phyloP scores from a whole-genome alignment of 495 filamentous ascomycete genomes.

The Bathelium albidoporum region DNA sequence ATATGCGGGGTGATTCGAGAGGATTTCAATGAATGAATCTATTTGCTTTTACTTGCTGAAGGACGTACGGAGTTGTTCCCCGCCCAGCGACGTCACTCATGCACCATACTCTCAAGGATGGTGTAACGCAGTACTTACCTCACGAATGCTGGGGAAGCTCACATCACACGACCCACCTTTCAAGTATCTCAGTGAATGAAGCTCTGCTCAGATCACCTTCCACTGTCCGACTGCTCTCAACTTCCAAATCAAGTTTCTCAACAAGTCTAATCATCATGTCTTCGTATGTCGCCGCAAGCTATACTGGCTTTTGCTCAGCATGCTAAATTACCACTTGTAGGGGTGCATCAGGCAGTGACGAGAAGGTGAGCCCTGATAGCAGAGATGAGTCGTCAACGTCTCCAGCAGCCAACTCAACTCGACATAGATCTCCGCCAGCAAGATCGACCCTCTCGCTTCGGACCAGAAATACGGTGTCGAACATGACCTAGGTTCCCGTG shows the following conservation, averaged over 20 bases:
- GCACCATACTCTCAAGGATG: neutral
- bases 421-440: constrained; percentile 7
- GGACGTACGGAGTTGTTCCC: neutral
- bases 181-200: neutral
- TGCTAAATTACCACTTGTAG: neutral
- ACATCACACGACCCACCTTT: neutral
- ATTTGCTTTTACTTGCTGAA: neutral
- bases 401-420: neutral
- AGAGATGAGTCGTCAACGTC: neutral
- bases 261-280: neutral
- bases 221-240: neutral
- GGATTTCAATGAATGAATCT: neutral
- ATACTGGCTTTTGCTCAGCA: neutral
- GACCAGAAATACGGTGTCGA: constrained; percentile 1
- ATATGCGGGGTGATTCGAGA: neutral
- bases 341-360: constrained; percentile 5
- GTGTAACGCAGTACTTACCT: neutral
- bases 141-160: neutral
- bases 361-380: neutral
- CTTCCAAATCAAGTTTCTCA: neutral
- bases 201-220: neutral
- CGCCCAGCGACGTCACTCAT: constrained; percentile 1
- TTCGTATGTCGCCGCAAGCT: neutral
- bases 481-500: neutral
- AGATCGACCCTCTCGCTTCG: constrained; percentile 9